These are phyloP conservation scores for Epichloe baconii DNA, from an alignment of 2,329 filamentous ascomycete genomes.

Conservation along the genomic window DNA sequence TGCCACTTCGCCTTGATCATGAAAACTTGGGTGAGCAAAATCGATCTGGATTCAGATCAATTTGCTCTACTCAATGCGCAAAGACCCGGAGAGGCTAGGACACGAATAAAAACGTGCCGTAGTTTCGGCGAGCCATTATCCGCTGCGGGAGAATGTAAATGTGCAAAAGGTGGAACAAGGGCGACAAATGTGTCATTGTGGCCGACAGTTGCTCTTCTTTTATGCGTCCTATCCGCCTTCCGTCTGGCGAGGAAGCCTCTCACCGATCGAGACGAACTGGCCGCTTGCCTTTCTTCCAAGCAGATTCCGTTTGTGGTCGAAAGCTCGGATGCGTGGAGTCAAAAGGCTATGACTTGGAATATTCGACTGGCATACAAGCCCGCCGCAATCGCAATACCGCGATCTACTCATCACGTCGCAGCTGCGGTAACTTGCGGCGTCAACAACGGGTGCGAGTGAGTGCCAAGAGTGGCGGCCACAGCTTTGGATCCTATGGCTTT, in stretches of 20 bases:
- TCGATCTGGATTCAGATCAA: too few species aligned
- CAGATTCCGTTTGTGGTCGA: not conserved
- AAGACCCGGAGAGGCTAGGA: too few species aligned
- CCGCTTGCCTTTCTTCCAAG: not conserved
- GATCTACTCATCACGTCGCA: not conserved
- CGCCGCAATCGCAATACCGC: not conserved
- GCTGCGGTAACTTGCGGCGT: not conserved
- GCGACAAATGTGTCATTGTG: not conserved
- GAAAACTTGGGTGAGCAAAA: too few species aligned
- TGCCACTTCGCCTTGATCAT: too few species aligned
- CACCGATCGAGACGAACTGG: not conserved
- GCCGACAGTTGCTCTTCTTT: not conserved
- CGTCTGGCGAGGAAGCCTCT: not conserved
- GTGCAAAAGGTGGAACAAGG: too few species aligned
- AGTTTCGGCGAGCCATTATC: too few species aligned
- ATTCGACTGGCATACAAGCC: not conserved
- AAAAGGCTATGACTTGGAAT: not conserved
- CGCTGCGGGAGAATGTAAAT: too few species aligned
- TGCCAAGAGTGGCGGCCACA: conserved; percentile 1
- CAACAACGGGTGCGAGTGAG: not conserved
- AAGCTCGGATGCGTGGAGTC: not conserved
- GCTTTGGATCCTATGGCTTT: not conserved
- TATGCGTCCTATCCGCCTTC: not conserved
- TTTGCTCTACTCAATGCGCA: too few species aligned
- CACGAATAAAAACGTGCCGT: too few species aligned